Percentiles rank a stretch among this genome's conserved stretches.
These are phyloP conservation scores for Fusarium equiseti DNA, from an alignment of 2,329 filamentous ascomycete genomes.

Conservation along the genomic window DNA sequence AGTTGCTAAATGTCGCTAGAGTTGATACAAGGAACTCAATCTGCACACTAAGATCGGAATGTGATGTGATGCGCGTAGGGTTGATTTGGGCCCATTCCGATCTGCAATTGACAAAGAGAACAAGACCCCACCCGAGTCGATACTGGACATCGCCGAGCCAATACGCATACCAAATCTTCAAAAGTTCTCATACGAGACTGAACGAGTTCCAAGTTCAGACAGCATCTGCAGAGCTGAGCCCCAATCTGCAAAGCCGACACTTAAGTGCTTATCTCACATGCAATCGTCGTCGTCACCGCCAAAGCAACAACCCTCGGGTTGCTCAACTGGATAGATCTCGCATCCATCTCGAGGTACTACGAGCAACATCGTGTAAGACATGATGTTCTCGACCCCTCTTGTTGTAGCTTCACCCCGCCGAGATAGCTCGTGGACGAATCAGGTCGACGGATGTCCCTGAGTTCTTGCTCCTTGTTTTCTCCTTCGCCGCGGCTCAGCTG, in stretches of 20 bases:
- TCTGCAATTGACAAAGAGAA: background rate
- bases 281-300: background rate
- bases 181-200: background rate
- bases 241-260: background rate
- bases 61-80: background rate
- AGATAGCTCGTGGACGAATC: constrained; percentile 8
- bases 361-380: constrained; percentile 19
- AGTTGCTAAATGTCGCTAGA: background rate
- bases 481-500: background rate
- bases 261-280: constrained; percentile 8
- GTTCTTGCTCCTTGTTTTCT: background rate
- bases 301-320: background rate
- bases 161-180: background rate
- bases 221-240: background rate
- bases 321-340: constrained; percentile 6
- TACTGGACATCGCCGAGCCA: background rate
- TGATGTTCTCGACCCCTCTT: constrained; percentile 5
- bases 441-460: background rate
- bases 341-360: constrained; percentile 10
- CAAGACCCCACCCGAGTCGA: background rate
- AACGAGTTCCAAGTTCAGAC: background rate
- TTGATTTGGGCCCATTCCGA: background rate
- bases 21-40: background rate
- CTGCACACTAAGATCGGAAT: constrained; percentile 1
- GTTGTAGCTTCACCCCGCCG: constrained; percentile 1